Evolutionary conservation across 1,284 basidiomycete genomes (phyloP).

Genomic region (Ceratobasidium sp.): DNA sequence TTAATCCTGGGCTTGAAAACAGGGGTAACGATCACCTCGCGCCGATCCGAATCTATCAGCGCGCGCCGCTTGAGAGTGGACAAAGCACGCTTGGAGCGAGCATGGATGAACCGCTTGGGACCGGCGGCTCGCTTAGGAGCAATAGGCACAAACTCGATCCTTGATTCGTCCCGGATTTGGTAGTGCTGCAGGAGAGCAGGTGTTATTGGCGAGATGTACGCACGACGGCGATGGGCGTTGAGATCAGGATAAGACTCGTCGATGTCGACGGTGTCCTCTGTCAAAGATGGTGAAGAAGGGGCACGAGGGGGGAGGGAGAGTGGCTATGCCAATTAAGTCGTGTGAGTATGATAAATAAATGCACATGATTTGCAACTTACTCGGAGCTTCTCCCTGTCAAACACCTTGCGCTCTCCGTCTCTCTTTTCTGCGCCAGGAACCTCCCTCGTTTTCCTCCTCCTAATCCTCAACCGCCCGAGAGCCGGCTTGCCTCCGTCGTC

Average conservation of each 20-base stretch:
- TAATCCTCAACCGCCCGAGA: not conserved
- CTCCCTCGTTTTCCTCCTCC: not conserved
- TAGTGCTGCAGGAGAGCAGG: not conserved
- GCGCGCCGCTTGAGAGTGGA: not conserved
- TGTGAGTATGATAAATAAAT: not conserved
- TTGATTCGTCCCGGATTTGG: not conserved
- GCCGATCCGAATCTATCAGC: not conserved
- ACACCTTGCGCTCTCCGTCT: conserved; percentile 12
- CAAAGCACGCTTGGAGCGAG: not conserved
- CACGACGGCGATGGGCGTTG: conserved; percentile 4
- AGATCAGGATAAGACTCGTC: conserved; percentile 31
- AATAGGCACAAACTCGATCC: conserved; percentile 21
- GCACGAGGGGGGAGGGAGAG: conserved; percentile 20
- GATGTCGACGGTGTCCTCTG: not conserved
- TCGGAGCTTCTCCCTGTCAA: conserved; percentile 35
- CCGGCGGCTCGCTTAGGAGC: conserved; percentile 1
- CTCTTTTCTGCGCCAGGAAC: not conserved
- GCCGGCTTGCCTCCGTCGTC: not conserved
- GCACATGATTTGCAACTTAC: conserved; percentile 4
- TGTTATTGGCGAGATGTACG: conserved; percentile 24
- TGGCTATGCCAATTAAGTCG: not conserved
- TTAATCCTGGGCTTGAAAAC: not conserved
- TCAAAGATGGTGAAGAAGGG: not conserved
- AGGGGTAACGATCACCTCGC: conserved; percentile 10
- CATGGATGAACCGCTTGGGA: conserved; percentile 10